Evolutionary conservation across 2,329 filamentous ascomycete species (phyloP).

Genomic region (Ophiocordyceps camponoti-leonardi): DNA sequence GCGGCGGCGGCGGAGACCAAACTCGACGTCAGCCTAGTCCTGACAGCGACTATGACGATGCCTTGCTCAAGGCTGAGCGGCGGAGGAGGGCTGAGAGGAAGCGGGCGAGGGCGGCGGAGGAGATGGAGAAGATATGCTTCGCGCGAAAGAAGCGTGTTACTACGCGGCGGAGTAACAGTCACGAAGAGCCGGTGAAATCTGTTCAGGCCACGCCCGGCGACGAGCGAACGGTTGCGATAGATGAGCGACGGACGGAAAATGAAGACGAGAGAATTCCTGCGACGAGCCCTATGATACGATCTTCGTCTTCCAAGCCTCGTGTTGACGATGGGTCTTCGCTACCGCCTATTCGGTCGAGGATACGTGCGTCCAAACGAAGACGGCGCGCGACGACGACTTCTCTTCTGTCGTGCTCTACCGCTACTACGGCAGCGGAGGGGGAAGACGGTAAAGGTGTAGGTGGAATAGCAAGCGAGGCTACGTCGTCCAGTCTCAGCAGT

Average conservation of each 20-base stretch:
- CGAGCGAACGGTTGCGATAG: conserved; percentile 1
- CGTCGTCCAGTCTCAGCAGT: background rate
- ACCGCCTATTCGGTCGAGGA: too few relatives aligned
- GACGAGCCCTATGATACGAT: conserved; percentile 14
- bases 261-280: conserved; percentile 21
- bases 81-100: conserved; percentile 19
- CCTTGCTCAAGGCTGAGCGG: conserved; percentile 15
- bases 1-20: conserved; percentile 4
- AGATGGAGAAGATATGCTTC: conserved; percentile 24
- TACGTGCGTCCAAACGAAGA: too few relatives aligned
- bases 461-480: background rate
- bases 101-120: conserved; percentile 20
- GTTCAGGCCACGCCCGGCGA: conserved; percentile 15
- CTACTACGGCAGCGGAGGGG: too few relatives aligned
- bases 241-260: background rate
- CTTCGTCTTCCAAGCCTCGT: too few relatives aligned
- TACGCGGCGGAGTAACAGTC: conserved; percentile 3
- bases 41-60: conserved; percentile 18
- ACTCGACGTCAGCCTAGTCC: conserved; percentile 9
- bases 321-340: too few relatives aligned
- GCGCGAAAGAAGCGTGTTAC: conserved; percentile 4
- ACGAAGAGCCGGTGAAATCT: conserved; percentile 6
- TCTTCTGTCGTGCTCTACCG: too few relatives aligned
- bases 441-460: too few relatives aligned
- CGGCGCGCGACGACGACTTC: too few relatives aligned